Conservation (phyloP, 805 yeast species). For the Cyberlindnera lachancei region DNA sequence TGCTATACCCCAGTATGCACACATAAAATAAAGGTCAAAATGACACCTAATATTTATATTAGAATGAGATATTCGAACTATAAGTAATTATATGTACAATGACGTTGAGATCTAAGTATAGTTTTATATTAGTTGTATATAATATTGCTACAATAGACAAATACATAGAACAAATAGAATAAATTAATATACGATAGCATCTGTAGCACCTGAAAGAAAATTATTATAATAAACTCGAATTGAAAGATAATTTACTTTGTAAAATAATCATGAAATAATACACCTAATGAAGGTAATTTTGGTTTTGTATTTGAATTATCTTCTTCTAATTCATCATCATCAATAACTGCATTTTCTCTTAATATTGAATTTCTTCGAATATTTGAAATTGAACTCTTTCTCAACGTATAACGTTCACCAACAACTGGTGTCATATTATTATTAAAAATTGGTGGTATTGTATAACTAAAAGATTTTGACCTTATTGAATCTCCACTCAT, state of each 20-base stretch:
- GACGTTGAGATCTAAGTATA: no score
- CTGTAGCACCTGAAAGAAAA: no score
- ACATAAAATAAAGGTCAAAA: no score
- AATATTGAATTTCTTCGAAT: slow-evolving; percentile 9
- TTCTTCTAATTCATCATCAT: slow-evolving; percentile 9
- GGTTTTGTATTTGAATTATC: slow-evolving; percentile 1
- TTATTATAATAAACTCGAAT: no score
- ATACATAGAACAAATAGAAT: no score
- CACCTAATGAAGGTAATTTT: slow-evolving; percentile 12
- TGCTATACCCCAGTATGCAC: no score
- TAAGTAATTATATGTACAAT: no score
- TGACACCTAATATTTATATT: no score
- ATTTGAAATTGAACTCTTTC: slow-evolving; percentile 4
- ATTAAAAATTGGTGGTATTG: slow-evolving; percentile 8
- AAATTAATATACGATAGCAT: no score
- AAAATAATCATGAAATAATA: slow-evolving; percentile 17
- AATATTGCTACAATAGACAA: no score
- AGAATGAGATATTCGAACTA: no score
- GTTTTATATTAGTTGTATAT: no score
- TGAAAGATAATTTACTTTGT: slow-evolving; percentile 5
- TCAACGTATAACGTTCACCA: slow-evolving; percentile 7
- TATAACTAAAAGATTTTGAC: slow-evolving; percentile 8
- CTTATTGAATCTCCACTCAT: slow-evolving; percentile 3
- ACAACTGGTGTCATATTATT: slow-evolving; percentile 8
- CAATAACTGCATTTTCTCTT: slow-evolving; percentile 9